These are phyloP conservation scores for Alopecurus myosuroides DNA, from an alignment of 176 grass and related monocot species.

Conservation along the genomic window DNA sequence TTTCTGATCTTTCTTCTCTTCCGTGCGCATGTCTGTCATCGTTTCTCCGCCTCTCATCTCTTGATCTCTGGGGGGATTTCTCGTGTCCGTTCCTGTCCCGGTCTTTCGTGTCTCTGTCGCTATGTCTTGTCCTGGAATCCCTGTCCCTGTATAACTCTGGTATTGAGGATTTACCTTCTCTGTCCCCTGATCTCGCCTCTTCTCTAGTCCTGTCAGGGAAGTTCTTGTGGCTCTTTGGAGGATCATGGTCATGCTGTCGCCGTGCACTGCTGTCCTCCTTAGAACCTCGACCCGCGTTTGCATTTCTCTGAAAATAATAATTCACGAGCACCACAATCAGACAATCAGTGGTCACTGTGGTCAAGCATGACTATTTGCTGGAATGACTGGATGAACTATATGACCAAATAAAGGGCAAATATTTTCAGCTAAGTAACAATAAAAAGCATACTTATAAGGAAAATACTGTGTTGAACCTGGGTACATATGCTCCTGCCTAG, in stretches of 20 bases:
- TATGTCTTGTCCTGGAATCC: conserved; percentile 18
- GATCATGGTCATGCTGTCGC: conserved; percentile 44
- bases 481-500: no score
- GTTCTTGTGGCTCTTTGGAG: conserved; percentile 36
- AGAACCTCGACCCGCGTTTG: conserved; percentile 56
- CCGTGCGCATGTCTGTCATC: conserved; percentile 8
- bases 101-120: conserved; percentile 20
- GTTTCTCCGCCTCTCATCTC: conserved; percentile 17
- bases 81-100: conserved; percentile 3
- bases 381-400: neutral
- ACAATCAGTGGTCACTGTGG: neutral
- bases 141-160: conserved; percentile 18
- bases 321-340: neutral
- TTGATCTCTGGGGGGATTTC: conserved; percentile 35
- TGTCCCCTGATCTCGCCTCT: conserved; percentile 7
- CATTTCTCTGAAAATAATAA: conserved; percentile 43
- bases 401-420: neutral
- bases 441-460: no score
- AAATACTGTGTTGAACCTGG: no score
- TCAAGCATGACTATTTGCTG: neutral
- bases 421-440: conserved; percentile 1
- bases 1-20: conserved; percentile 39
- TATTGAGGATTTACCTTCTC: conserved; percentile 38
- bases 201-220: conserved; percentile 13
- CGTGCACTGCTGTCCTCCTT: conserved; percentile 47